Evolutionary conservation across 2,329 filamentous ascomycete species (phyloP).

Genomic region (Orbilia javanica): DNA sequence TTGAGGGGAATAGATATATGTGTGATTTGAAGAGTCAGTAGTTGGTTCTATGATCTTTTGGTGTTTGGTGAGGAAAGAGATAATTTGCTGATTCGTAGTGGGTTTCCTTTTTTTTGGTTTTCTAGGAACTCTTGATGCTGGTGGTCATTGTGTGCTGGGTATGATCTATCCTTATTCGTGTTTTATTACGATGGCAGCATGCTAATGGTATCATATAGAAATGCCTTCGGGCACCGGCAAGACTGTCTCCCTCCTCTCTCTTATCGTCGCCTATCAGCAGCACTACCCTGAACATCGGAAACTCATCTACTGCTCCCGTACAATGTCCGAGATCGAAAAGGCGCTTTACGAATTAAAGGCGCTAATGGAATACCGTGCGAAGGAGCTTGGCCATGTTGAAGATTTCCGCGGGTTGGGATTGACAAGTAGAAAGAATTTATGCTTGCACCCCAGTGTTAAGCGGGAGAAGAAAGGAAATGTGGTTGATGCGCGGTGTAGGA

Average conservation of each 20-base stretch:
- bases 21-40: conserved; percentile 78
- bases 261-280: conserved; percentile 97
- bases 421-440: conserved; percentile 96
- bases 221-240: conserved; percentile 99
- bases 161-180: background rate
- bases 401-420: conserved; percentile 92
- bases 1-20: conserved; percentile 74
- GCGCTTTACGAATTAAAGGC: conserved; percentile 90
- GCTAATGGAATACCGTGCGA: conserved; percentile 92
- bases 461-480: conserved; percentile 93
- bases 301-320: conserved; percentile 98
- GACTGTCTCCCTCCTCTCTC: conserved; percentile 91
- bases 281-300: conserved; percentile 93
- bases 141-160: conserved; percentile 87
- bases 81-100: background rate
- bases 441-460: conserved; percentile 94
- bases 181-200: background rate
- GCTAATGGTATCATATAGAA: conserved; percentile 68
- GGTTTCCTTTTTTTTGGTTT: conserved; percentile 62
- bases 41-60: background rate
- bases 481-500: conserved; percentile 95
- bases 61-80: background rate
- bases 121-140: conserved; percentile 83
- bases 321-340: conserved; percentile 99
- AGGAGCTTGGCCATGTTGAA: conserved; percentile 89